phyloP scores from a whole-genome alignment of 169 alveolate genomes.

The Amoebophrya sp. region DNA sequence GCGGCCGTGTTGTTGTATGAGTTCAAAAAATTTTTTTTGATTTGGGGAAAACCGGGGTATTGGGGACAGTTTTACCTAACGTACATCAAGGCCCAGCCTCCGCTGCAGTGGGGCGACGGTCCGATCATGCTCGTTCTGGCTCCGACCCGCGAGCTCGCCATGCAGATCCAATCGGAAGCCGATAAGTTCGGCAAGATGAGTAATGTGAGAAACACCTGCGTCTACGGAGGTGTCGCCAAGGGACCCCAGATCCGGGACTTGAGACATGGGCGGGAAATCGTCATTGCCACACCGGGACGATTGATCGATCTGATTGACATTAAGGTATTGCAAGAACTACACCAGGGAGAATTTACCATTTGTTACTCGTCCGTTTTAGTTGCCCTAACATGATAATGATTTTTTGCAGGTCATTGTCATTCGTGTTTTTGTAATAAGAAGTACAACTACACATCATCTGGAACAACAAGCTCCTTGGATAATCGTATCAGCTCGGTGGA shows the following conservation, averaged over 20 bases:
- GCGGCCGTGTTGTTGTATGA: no score
- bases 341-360: no score
- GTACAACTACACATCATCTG: conserved; percentile 84
- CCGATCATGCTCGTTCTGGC: conserved; percentile 35
- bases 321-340: not conserved
- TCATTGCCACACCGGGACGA: conserved; percentile 89
- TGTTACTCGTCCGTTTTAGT: no score
- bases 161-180: conserved; percentile 53
- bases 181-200: conserved; percentile 43
- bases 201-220: conserved; percentile 65
- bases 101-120: conserved; percentile 34
- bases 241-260: conserved; percentile 59
- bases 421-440: no score
- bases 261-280: conserved; percentile 78
- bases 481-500: no score
- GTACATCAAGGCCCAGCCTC: conserved; percentile 32
- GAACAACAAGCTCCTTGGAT: no score
- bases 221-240: conserved; percentile 91
- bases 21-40: no score
- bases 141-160: conserved; percentile 60
- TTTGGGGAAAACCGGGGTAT: no score
- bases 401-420: not conserved
- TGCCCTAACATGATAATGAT: no score
- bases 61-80: no score
- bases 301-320: conserved; percentile 74